A percentile compares a stretch with the other conserved stretches of the same genome.
phyloP scores from a whole-genome alignment of 805 yeast genomes.

The Candida sakaeoensis region DNA sequence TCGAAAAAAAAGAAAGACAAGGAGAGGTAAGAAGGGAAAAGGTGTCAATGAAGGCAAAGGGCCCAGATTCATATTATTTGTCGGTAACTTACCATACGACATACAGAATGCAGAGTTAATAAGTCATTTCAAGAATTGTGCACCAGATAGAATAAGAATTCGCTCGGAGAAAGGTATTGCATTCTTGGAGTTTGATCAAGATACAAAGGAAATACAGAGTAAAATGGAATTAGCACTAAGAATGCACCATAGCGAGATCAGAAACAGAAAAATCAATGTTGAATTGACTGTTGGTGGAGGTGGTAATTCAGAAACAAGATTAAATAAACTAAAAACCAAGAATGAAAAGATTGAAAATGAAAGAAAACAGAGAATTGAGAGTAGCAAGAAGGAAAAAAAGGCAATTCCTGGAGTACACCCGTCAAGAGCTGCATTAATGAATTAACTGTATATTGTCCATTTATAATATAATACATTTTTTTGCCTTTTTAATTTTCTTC shows the following conservation, averaged over 20 bases:
- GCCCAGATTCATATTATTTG: slow-evolving; percentile 76
- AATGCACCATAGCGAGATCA: slow-evolving; percentile 72
- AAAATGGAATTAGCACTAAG: slow-evolving; percentile 82
- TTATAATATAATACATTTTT: slow-evolving; percentile 39
- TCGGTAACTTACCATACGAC: slow-evolving; percentile 85
- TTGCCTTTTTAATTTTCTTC: slow-evolving; percentile 31
- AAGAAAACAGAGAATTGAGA: slow-evolving; percentile 52
- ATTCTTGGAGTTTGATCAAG: slow-evolving; percentile 73
- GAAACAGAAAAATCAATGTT: slow-evolving; percentile 81
- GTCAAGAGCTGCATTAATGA: slow-evolving; percentile 54
- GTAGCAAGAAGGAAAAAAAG: slow-evolving; percentile 23
- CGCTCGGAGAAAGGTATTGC: slow-evolving; percentile 89
- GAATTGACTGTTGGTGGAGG: slow-evolving; percentile 99
- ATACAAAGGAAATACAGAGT: slow-evolving; percentile 60
- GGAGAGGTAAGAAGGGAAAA: slow-evolving; percentile 74
- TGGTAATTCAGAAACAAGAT: slow-evolving; percentile 71
- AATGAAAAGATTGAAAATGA: slow-evolving; percentile 73
- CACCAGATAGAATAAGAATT: slow-evolving; percentile 74
- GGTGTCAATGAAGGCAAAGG: slow-evolving; percentile 47
- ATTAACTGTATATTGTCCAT: slow-evolving; percentile 11
- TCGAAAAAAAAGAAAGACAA: slow-evolving; percentile 67
- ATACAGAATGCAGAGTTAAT: slow-evolving; percentile 57
- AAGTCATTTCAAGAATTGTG: slow-evolving; percentile 67
- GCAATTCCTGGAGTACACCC: slow-evolving; percentile 51
- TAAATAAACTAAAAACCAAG: slow-evolving; percentile 69